Evolutionary conservation across 169 alveolate species (phyloP), one percentile per base, ranked within the genome.

Genomic region (Plasmodium ovale): DNA sequence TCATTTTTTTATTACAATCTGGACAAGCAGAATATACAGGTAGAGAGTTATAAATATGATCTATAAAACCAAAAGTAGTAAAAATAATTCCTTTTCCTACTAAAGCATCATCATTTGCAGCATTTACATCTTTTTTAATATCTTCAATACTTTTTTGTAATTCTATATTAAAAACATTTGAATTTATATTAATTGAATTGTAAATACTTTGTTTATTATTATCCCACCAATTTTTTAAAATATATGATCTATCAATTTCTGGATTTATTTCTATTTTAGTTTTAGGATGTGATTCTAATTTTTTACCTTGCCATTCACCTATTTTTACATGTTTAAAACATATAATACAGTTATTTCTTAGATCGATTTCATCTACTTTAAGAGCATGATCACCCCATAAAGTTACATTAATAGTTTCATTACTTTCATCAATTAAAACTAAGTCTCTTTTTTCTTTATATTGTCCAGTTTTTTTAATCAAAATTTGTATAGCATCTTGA

Each of bases 301-400:
- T 85, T 72, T 72, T 93, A 12, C 95, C 95, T 71, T 93, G 95
- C 96, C 96, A 93, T 54, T 92, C 94, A 0, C 77, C 88, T 14
- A 93, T 92, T 59, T 90, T 93, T 60, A 92, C 92, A 56, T 92
- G 91, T 87, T 79, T 59, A 79, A 70, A 71, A 33, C 71, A 60
- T 2, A 87, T 39, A 25, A 71, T 64, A 44, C 87, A 60, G 16
- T 87, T 87, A 35, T 72, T 60, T 9, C 23, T 62, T 21, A 87
- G 42, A 62, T 54, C 27, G 3, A 4, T 67, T 62, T 87, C 92
- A 31, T 87, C 87, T 12, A 70, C 23, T 47, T 62, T 69, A 2
- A 42, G 14, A 6, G 89, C 90, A 68, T 92, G 89, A 21, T 59
- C 79, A 3, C 92, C 94, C 96, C 96, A 93, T 0, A 92, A 62